Evolutionary conservation across 345 rosid genomes (phyloP).

Genomic region (Angophora floribunda): DNA sequence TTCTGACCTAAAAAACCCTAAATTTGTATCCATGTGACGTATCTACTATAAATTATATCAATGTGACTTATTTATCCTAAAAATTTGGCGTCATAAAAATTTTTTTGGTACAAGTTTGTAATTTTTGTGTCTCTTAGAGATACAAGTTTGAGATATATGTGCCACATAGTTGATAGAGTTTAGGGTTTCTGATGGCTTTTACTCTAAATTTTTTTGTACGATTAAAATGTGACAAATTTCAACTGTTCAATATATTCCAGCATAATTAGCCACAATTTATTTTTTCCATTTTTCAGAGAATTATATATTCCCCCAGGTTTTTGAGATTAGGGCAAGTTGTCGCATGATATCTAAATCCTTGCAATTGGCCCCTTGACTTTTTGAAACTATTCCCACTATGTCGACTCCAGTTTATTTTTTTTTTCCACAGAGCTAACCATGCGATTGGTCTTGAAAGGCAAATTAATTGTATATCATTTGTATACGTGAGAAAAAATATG

Average conservation of each 20-base stretch:
- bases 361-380: not conserved
- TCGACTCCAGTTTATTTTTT: not conserved
- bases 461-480: not conserved
- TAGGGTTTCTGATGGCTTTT: no score
- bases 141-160: no score
- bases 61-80: no score
- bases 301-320: not conserved
- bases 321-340: not conserved
- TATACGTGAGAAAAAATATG: not conserved
- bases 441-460: not conserved
- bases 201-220: not conserved
- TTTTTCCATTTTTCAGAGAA: not conserved
- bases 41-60: no score
- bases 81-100: no score
- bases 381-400: rapidly evolving
- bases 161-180: no score
- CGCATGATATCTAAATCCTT: not conserved
- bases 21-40: no score
- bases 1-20: no score
- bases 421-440: not conserved
- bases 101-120: no score
- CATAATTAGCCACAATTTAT: not conserved
- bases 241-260: not conserved
- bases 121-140: no score
- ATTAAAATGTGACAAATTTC: not conserved